Percentiles rank a stretch among this genome's conserved stretches.
Conservation (phyloP, 129 eudicot species). For the Flaveria robusta region DNA sequence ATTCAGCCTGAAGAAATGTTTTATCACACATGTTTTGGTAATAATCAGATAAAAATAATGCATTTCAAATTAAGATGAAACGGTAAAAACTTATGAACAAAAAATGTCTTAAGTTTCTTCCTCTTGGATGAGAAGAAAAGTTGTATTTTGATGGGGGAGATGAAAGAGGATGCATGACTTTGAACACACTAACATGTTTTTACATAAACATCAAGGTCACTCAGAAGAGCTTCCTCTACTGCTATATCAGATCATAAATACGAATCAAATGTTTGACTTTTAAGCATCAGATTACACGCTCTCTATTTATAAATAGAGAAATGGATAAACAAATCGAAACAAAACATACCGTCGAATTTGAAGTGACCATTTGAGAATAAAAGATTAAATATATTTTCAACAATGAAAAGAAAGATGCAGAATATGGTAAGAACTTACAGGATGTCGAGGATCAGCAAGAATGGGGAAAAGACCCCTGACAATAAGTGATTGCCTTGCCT, state of each 20-base stretch:
- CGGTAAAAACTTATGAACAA: too few relatives aligned
- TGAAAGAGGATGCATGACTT: too few relatives aligned
- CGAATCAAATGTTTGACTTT: neutral
- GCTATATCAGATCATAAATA: neutral
- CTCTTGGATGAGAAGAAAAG: too few relatives aligned
- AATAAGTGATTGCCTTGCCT: constrained; percentile 94
- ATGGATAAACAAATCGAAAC: neutral
- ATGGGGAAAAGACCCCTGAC: constrained; percentile 93
- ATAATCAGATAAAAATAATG: neutral
- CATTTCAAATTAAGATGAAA: too few relatives aligned
- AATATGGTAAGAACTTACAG: constrained; percentile 53
- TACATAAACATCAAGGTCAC: neutral
- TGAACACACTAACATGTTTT: too few relatives aligned
- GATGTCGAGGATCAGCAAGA: constrained; percentile 99
- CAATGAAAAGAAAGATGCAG: neutral
- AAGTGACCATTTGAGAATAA: neutral
- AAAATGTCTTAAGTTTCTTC: too few relatives aligned
- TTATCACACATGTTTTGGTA: neutral
- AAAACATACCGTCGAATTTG: neutral
- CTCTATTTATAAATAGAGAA: neutral
- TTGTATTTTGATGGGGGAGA: too few relatives aligned
- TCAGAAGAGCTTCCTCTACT: too few relatives aligned
- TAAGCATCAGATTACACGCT: neutral
- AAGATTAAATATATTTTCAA: neutral
- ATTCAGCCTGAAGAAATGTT: constrained; percentile 60